phyloP scores from a whole-genome alignment of 1,139 yeast genomes.

The Spencermartinsiella ligniputridi region DNA sequence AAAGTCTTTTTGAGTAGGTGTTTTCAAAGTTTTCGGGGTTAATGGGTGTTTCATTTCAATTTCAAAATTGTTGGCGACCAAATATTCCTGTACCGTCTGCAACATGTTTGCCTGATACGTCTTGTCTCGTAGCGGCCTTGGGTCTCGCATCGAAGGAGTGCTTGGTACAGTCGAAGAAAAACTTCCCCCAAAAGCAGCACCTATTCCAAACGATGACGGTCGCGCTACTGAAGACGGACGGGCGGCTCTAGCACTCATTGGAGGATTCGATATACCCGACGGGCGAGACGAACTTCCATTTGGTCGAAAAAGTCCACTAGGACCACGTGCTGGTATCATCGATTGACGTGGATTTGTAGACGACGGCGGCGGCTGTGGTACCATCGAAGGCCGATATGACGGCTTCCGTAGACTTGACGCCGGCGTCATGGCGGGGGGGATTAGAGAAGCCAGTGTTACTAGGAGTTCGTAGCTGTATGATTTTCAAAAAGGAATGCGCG shows the following conservation, averaged over 20 bases:
- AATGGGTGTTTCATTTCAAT: slow-evolving; percentile 68
- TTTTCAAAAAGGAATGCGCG: too few species aligned
- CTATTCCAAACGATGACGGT: slow-evolving; percentile 24
- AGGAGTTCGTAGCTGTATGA: too few species aligned
- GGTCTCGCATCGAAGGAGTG: slow-evolving; percentile 42
- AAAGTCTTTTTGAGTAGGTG: slow-evolving; percentile 88
- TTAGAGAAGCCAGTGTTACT: too few species aligned
- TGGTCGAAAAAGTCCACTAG: slow-evolving; percentile 14
- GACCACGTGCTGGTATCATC: slow-evolving; percentile 15
- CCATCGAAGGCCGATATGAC: slow-evolving; percentile 10
- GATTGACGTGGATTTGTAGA: slow-evolving; percentile 13
- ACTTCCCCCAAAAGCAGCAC: slow-evolving; percentile 5
- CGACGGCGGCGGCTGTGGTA: slow-evolving; percentile 11
- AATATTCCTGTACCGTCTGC: slow-evolving; percentile 47
- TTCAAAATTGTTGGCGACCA: slow-evolving; percentile 62
- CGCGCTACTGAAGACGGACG: slow-evolving; percentile 11
- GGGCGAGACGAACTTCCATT: slow-evolving; percentile 1
- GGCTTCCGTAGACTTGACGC: slow-evolving; percentile 20
- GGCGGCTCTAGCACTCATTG: slow-evolving; percentile 9
- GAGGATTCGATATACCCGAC: not conserved
- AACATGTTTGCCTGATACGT: slow-evolving; percentile 63
- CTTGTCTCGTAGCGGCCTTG: slow-evolving; percentile 73
- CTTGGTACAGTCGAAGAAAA: slow-evolving; percentile 5
- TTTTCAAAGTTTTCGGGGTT: slow-evolving; percentile 58
- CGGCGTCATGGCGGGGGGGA: slow-evolving; percentile 8